A percentile compares a stretch with the other conserved stretches of the same genome.
Evolutionary conservation across 345 rosid species (phyloP).

Genomic region (Ailanthus altissimus): DNA sequence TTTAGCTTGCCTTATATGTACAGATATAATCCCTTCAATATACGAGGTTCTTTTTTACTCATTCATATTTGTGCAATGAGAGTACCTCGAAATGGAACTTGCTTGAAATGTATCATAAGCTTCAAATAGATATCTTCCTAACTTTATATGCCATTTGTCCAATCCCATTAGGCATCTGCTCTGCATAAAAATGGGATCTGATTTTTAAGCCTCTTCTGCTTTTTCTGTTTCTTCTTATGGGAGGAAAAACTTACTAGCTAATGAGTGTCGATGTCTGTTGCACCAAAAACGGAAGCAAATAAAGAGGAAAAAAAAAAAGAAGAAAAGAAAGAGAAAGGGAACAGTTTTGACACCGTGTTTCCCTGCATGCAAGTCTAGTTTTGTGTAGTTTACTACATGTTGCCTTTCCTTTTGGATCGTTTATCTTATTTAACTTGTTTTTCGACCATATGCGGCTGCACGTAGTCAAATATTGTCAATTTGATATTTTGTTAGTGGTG

Average conservation of each 20-base stretch:
- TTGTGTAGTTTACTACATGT: neutral
- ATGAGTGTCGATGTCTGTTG: neutral
- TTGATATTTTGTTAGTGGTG: neutral
- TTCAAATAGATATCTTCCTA: slow-evolving; percentile 15
- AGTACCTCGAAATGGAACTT: slow-evolving; percentile 1
- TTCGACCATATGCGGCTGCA: neutral
- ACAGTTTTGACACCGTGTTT: neutral
- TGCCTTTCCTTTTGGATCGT: no score
- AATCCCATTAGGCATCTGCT: neutral
- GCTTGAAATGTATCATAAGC: slow-evolving; percentile 29
- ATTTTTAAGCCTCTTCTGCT: neutral
- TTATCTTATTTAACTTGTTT: neutral
- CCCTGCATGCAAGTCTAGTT: neutral
- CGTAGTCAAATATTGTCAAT: neutral
- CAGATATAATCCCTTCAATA: slow-evolving; percentile 49
- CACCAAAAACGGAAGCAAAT: neutral
- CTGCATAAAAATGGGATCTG: neutral
- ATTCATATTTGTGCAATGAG: slow-evolving; percentile 19
- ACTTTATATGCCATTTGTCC: slow-evolving; percentile 11
- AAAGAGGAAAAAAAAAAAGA: neutral
- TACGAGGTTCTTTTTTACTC: slow-evolving; percentile 28
- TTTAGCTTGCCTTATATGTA: slow-evolving; percentile 39
- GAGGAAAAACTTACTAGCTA: neutral
- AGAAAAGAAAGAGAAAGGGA: neutral
- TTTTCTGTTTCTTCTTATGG: no score